Evolutionary conservation across 495 filamentous ascomycete genomes (phyloP), one percentile per base, ranked within the genome.

Genomic region (Terfezia boudieri): DNA sequence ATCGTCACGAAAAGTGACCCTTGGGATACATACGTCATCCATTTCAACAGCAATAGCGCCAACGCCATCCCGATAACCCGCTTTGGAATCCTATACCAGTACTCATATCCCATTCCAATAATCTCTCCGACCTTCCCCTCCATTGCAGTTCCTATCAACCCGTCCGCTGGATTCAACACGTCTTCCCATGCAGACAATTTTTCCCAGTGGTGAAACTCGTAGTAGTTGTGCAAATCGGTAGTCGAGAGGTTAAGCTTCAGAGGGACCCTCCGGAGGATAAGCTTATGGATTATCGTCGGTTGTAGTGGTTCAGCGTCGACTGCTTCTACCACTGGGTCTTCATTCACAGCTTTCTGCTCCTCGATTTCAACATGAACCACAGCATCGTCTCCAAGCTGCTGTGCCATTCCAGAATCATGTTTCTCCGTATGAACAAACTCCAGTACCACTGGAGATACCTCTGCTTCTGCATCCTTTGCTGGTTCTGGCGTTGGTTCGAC

Each of bases 1-100:
- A 17, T 12, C 23, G 14, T 14, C 4, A 46, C 12, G 16, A 46
- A 36, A 53, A 37, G 43, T 10, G 20, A 36, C 8, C 7, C 26
- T 32, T 1, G 26, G 26, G 20, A 37, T 50, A 76, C 86, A 80
- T 72, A 94, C 90, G 94, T 94, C 65, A 94, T 72, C 41, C 72
- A 75, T 60, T 87, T 75, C 72, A 81, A 90, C 57, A 87, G 64
- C 60, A n/a, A n/a, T n/a, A 95, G 77, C 56, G 80, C 84, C 59
- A 96, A 76, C 37, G 73, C 65, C 58, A 96, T 75, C 90, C 95
- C 84, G 59, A 81, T 74, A 9, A 68, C 68, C 76, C 75, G 78
- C 51, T 58, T 43, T 12, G 55, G 43, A 1, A 54, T 16, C 55
- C 43, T 26, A 26, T 65, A 59, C 16, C 59, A 65, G 32, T 57